Conservation (phyloP, 352 stramenopile genomes). For the Globisporangium recalcitrans region DNA sequence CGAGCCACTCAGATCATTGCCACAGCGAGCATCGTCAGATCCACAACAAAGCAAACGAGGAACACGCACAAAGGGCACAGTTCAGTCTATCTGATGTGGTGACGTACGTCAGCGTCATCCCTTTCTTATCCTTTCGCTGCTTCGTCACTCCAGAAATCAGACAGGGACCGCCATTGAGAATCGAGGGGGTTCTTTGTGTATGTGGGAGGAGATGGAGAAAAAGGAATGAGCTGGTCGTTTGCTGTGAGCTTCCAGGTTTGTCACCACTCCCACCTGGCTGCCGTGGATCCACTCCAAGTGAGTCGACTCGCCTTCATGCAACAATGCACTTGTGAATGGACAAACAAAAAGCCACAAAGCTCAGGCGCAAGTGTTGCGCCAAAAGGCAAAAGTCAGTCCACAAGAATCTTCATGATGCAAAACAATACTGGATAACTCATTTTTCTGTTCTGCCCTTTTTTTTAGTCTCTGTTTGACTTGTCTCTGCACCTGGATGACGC, state of each 20-base stretch:
- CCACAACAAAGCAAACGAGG: neutral
- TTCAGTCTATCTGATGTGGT: no score
- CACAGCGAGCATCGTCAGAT: no score
- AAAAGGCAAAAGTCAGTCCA: neutral
- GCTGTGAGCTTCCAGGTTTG: no score
- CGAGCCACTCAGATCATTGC: neutral
- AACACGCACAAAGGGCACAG: no score
- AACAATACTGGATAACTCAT: slow-evolving; percentile 7
- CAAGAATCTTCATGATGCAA: neutral
- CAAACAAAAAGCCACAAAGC: neutral
- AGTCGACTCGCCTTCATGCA: neutral
- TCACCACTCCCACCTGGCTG: no score
- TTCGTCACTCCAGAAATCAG: neutral
- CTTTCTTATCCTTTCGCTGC: neutral
- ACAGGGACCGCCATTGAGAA: no score
- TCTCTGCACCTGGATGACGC: neutral
- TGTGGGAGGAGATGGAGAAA: no score
- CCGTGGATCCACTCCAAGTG: no score
- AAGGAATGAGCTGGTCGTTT: no score
- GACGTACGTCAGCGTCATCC: neutral
- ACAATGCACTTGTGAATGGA: neutral
- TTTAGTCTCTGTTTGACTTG: neutral
- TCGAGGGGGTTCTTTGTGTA: no score
- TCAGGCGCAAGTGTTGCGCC: neutral
- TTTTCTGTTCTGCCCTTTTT: neutral